Evolutionary conservation across 2,329 filamentous ascomycete genomes (phyloP).

Genomic region (Ambrosiella xylebori): DNA sequence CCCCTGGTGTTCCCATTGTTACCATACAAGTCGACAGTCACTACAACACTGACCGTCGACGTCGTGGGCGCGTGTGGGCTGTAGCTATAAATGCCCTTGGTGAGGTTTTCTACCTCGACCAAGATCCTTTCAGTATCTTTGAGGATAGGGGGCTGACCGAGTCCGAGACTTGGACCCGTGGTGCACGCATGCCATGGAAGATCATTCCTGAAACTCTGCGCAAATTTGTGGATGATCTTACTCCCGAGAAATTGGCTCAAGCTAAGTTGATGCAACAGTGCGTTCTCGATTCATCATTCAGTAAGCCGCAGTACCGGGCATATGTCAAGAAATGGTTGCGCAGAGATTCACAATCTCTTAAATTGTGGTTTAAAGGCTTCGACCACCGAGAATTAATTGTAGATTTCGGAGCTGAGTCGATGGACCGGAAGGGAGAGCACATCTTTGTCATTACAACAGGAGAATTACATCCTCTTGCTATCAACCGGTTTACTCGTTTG

Average conservation of each 20-base stretch:
- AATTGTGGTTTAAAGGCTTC: slow-evolving; percentile 65
- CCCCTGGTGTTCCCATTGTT: slow-evolving; percentile 83
- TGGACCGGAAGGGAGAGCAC: slow-evolving; percentile 57
- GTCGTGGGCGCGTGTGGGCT: slow-evolving; percentile 65
- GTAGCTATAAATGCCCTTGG: slow-evolving; percentile 85
- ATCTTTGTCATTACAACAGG: slow-evolving; percentile 61
- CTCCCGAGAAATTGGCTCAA: background rate
- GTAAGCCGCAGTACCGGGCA: background rate
- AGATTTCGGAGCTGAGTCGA: slow-evolving; percentile 73
- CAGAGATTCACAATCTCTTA: slow-evolving; percentile 46
- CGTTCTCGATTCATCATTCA: background rate
- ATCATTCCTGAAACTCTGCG: background rate
- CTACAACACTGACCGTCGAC: slow-evolving; percentile 54
- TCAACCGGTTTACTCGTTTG: background rate
- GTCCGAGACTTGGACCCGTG: background rate
- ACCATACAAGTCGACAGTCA: slow-evolving; percentile 69
- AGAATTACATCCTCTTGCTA: slow-evolving; percentile 20
- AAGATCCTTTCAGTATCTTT: background rate
- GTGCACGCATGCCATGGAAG: background rate
- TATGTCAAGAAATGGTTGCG: background rate
- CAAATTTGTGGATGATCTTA: background rate
- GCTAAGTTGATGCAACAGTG: background rate
- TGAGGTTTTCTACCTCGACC: slow-evolving; percentile 68
- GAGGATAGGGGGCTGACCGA: background rate
- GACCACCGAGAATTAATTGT: slow-evolving; percentile 68